phyloP scores from a whole-genome alignment of 208 protist species.

The Leptomonas pyrrhocoris region DNA sequence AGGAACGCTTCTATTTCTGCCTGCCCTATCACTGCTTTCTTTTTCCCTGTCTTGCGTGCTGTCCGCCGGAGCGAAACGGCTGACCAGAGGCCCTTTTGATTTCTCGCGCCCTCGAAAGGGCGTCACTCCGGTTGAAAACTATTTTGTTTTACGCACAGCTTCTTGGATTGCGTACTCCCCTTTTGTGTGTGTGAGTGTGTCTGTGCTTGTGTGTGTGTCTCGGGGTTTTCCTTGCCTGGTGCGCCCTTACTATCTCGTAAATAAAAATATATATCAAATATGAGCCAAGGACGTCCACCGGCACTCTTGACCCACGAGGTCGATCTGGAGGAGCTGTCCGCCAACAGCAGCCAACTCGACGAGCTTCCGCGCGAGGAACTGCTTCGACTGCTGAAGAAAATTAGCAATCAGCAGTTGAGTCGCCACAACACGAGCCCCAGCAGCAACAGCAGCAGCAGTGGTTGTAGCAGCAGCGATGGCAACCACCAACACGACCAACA shows the following conservation, averaged over 20 bases:
- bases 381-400: background rate
- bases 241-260: background rate
- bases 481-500: no score
- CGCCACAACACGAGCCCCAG: background rate
- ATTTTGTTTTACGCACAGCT: no score
- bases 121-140: no score
- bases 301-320: background rate
- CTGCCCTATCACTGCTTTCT: no score
- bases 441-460: background rate
- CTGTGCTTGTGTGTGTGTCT: conserved; percentile 14
- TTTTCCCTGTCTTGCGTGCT: no score
- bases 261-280: conserved; percentile 2
- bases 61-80: no score
- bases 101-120: no score
- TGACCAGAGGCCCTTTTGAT: no score
- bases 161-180: no score
- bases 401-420: background rate
- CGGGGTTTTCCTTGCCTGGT: background rate
- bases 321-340: background rate
- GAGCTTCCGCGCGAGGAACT: conserved; percentile 7
- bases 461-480: background rate
- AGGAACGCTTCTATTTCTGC: no score
- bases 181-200: no score
- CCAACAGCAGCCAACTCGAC: conserved; percentile 4
- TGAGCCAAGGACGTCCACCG: background rate